Evolutionary conservation across 805 yeast genomes (phyloP), one percentile per base, ranked within the genome.

Genomic region (Diddensiella caesifluorescens): DNA sequence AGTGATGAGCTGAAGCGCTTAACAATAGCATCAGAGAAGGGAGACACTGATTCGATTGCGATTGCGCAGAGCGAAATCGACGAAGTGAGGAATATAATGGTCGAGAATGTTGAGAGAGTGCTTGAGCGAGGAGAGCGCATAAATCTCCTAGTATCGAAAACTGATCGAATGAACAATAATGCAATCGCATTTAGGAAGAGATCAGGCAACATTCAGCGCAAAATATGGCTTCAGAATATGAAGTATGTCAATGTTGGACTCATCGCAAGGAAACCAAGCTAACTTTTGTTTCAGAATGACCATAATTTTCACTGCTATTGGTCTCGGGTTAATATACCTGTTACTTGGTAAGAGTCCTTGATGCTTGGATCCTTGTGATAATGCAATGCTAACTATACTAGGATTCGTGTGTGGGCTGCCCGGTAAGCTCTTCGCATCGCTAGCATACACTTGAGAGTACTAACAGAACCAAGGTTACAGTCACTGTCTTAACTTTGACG

Each of bases 71-170:
- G 49, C 44, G 88, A 83, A 46, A 70, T 82, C 16, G 76, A 75
- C 41, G 79, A 79, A 54, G 83, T 83, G 19, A 67, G 80, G 49
- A 73, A 73, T 39, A 61, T 83, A 47, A 80, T 83, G 88, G 72
- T 78, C 45, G 83, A 80, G 46, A 83, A 83, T 54, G 78, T 83
- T 41, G 86, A 79, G 52, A 71, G 77, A 56, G 71, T 87, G 20
- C 65, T 86, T 51, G 78, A 77, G 50, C 73, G 95, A 39, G 95
- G 94, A 16, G 95, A 86, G 54, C 73, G 83, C 39, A 76, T 86
- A 45, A 74, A 77, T 50, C 61, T 74, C 29, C 68, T 86, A 48
- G 90, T 86, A 22, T 84, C 80, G 59, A 86, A 86, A 59, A 87
- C 95, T 1, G 81, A 83, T 47, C 70, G 78, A 40, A 70, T 86